Conservation (phyloP, 2,329 filamentous ascomycete genomes). For the Talaromyces sp. region DNA sequence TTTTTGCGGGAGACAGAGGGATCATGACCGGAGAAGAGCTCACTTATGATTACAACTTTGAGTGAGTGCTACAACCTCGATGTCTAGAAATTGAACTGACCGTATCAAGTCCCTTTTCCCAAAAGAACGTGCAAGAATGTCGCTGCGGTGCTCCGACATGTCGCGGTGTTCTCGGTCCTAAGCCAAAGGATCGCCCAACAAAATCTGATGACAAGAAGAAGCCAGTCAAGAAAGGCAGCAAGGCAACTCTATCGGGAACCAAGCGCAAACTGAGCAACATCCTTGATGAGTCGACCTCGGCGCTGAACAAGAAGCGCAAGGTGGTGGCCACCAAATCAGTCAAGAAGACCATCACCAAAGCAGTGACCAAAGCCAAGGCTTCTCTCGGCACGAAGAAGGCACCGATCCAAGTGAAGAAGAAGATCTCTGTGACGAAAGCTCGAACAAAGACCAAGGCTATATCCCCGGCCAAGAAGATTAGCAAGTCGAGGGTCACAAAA, state of each 20-base stretch:
- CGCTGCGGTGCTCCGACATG: slow-evolving; percentile 57
- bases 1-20: slow-evolving; percentile 84
- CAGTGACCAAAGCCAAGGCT: slow-evolving; percentile 18
- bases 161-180: slow-evolving; percentile 56
- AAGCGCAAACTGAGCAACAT: slow-evolving; percentile 29
- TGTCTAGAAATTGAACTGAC: slow-evolving; percentile 11
- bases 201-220: slow-evolving; percentile 21
- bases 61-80: slow-evolving; percentile 39
- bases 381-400: slow-evolving; percentile 8
- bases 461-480: slow-evolving; percentile 14
- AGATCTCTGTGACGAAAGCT: slow-evolving; percentile 11
- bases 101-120: slow-evolving; percentile 46
- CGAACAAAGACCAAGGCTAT: slow-evolving; percentile 13
- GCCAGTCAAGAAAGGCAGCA: slow-evolving; percentile 9
- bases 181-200: slow-evolving; percentile 39
- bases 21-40: slow-evolving; percentile 95
- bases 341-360: slow-evolving; percentile 25
- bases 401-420: slow-evolving; percentile 14
- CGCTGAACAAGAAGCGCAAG: slow-evolving; percentile 28
- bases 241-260: slow-evolving; percentile 15
- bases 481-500: slow-evolving; percentile 19
- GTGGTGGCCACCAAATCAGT: slow-evolving; percentile 21
- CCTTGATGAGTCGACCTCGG: slow-evolving; percentile 21
- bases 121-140: slow-evolving; percentile 59
- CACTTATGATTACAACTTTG: slow-evolving; percentile 84